These are phyloP conservation scores for Macrocystidia cucumis DNA, from an alignment of 1,284 basidiomycete species.

Conservation along the genomic window DNA sequence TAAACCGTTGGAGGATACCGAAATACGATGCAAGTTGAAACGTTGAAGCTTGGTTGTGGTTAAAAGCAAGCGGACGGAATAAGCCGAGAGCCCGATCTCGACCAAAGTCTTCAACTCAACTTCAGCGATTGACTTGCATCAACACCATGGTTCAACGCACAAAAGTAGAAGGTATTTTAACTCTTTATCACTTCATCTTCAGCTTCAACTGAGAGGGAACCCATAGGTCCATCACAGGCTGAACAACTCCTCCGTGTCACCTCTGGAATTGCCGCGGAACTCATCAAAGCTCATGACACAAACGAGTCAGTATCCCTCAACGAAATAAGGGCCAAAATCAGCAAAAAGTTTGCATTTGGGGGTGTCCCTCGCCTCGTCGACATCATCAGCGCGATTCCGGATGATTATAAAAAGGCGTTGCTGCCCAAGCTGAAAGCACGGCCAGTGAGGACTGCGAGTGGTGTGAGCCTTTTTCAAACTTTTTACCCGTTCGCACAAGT, in stretches of 20 bases:
- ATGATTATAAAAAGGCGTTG: conserved; percentile 91
- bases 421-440: conserved; percentile 90
- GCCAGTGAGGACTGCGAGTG: conserved; percentile 96
- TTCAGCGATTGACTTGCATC: neutral
- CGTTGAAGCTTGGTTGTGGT: too few species aligned
- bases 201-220: neutral
- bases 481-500: conserved; percentile 3
- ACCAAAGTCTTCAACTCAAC: neutral
- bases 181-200: conserved; percentile 5
- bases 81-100: neutral
- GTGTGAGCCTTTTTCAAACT: conserved; percentile 43
- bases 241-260: conserved; percentile 89
- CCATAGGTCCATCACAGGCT: conserved; percentile 76
- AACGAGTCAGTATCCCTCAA: conserved; percentile 80
- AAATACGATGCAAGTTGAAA: too few species aligned
- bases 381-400: conserved; percentile 97
- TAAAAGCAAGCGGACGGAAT: too few species aligned
- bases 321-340: conserved; percentile 79
- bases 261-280: conserved; percentile 90
- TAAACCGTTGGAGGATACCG: too few species aligned
- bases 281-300: conserved; percentile 85
- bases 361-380: conserved; percentile 93
- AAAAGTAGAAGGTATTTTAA: conserved; percentile 38
- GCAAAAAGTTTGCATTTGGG: conserved; percentile 84
- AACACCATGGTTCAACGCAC: conserved; percentile 40